Base-by-base conservation (phyloP, 2,329 filamentous ascomycete species). In the Coniochaeta sp. region DNA sequence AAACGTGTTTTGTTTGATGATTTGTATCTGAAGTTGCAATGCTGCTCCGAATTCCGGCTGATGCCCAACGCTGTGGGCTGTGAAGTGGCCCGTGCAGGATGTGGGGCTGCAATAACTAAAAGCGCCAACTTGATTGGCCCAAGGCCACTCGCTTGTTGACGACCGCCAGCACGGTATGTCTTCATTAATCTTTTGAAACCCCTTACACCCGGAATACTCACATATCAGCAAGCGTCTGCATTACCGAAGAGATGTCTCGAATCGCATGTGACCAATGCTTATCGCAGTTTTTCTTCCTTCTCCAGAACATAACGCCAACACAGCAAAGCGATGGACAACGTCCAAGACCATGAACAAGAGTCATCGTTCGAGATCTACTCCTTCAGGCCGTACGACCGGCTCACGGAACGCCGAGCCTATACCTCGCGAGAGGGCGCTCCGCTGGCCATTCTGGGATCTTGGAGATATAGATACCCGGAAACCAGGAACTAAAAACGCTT, bases 401-500 rank as follows among this genome's bases (percentile, higher is more conserved):
- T 56, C 38, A 34, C 54, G 54, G 54, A 36, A 56, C 54, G 54
- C 12, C 17, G 28, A 34, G 32, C 54, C 54, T 56, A 17, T 30
- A 56, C 16, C 28, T 14, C 54, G 54, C 54, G 17, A 38, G 8
- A 34, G 12, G n/a, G 30, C 28, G 28, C 17, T 56, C 54, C 54
- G 54, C 22, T 24, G 34, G 30, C 54, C 54, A n/a, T 56, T 56
- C 34, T 34, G 28, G 54, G 54, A 56, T 56, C 54, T 56, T 56
- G 54, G 54, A 38, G 19, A 55, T 56, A 30, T 38, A 7, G 28
- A 38, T 56, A 56, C 30, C 52, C 30, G 54, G 54, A 56, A 56
- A 56, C 8, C 32, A 38, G 54, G 34, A 30, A 19, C 8, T 24
- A 22, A 52, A 16, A 28, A 14, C 47, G 22, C 26, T 28, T 30